Percentiles rank a stretch among this genome's conserved stretches.
Conservation (phyloP, 192 early-diverging fungal genomes). For the Phycomyces blakesleeanus region DNA sequence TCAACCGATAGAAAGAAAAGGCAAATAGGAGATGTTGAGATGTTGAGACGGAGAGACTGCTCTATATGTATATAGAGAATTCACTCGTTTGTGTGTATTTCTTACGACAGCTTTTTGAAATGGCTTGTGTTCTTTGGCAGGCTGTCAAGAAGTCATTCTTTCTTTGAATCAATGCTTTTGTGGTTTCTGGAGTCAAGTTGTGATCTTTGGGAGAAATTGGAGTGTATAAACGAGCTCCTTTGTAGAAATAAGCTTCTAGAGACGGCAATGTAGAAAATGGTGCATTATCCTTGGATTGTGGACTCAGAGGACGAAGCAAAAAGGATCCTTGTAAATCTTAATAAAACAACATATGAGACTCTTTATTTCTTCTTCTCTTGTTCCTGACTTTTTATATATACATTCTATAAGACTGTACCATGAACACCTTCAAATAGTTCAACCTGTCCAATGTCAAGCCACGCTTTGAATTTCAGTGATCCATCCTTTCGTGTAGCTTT, state of each 20-base stretch:
- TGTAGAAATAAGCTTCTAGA: conserved; percentile 32
- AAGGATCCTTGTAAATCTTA: conserved; percentile 22
- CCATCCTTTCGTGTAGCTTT: conserved; percentile 1
- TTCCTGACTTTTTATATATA: too few relatives aligned
- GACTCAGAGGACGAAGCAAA: conserved; percentile 15
- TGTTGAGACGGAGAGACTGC: too few relatives aligned
- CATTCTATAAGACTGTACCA: too few relatives aligned
- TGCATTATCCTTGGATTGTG: background rate
- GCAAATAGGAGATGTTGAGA: too few relatives aligned
- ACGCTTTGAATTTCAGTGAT: conserved; percentile 31
- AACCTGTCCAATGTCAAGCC: conserved; percentile 33
- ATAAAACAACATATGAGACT: background rate
- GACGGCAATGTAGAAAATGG: conserved; percentile 8
- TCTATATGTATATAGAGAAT: too few relatives aligned
- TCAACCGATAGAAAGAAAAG: background rate
- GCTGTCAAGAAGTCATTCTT: background rate
- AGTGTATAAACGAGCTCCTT: conserved; percentile 17
- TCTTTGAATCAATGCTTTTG: background rate
- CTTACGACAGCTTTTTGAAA: conserved; percentile 16
- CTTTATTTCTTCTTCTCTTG: too few relatives aligned
- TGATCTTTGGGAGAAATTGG: background rate
- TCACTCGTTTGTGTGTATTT: conserved; percentile 1
- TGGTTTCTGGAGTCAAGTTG: background rate
- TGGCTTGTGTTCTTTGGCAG: conserved; percentile 7
- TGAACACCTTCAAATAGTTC: conserved; percentile 28